phyloP scores from a whole-genome alignment of 495 filamentous ascomycete species.

The Penicillium riverlandense region DNA sequence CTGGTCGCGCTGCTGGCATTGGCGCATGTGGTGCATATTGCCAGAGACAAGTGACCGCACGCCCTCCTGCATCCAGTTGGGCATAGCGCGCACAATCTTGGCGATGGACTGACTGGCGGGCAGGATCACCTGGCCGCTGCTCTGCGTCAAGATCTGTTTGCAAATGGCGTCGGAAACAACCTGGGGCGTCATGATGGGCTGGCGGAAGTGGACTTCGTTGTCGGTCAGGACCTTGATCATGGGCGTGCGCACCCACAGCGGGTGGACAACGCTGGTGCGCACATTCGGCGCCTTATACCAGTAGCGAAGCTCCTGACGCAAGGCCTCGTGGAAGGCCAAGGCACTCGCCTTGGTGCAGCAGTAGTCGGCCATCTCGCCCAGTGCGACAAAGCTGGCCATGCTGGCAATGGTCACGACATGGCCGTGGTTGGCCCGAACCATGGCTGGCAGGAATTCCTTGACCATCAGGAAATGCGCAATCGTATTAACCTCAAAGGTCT shows the following conservation, averaged over 20 bases:
- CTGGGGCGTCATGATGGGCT: constrained; percentile 31
- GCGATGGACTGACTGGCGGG: constrained; percentile 12
- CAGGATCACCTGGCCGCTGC: constrained; percentile 36
- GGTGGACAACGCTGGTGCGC: constrained; percentile 39
- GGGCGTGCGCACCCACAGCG: constrained; percentile 38
- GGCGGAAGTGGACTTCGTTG: constrained; percentile 26
- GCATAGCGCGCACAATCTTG: constrained; percentile 29
- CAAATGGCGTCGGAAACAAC: constrained; percentile 30
- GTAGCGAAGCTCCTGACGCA: constrained; percentile 35
- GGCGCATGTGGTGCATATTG: constrained; percentile 4
- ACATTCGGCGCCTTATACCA: constrained; percentile 39
- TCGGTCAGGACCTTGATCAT: constrained; percentile 37
- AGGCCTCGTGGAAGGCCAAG: constrained; percentile 46
- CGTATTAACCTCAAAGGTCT: constrained; percentile 54
- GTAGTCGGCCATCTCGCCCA: constrained; percentile 48
- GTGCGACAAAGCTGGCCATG: constrained; percentile 45
- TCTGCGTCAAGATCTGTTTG: constrained; percentile 34
- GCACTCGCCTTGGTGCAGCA: constrained; percentile 50
- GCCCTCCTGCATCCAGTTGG: constrained; percentile 34
- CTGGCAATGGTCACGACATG: constrained; percentile 52
- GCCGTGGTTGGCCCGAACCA: constrained; percentile 53
- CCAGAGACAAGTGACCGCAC: constrained; percentile 22
- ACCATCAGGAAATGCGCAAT: constrained; percentile 51
- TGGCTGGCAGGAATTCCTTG: constrained; percentile 53
- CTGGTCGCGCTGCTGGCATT: not conserved